Conservation (phyloP, 306 rosid genomes). For the Spatholobus suberectus region DNA sequence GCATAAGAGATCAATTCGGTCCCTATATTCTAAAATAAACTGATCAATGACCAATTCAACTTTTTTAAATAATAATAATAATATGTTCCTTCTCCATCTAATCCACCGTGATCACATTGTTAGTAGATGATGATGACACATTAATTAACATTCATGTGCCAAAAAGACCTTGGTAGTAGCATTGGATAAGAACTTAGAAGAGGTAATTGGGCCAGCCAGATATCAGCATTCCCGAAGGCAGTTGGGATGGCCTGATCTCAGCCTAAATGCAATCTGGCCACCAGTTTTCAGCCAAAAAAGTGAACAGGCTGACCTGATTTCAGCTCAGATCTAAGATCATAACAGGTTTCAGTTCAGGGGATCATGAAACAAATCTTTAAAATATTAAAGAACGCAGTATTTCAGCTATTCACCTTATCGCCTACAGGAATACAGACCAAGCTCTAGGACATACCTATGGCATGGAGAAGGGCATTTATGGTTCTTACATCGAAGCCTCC, state of each 20-base stretch:
- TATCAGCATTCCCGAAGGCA: background rate
- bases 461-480: slow-evolving; percentile 98
- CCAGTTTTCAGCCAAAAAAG: background rate
- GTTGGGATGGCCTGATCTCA: background rate
- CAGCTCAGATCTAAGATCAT: slow-evolving; percentile 13
- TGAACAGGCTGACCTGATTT: background rate
- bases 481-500: slow-evolving; percentile 88
- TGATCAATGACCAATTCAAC: background rate
- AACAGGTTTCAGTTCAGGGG: background rate
- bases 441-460: slow-evolving; percentile 70
- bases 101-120: slow-evolving; percentile 21
- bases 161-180: background rate
- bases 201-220: background rate
- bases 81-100: slow-evolving; percentile 11
- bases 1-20: slow-evolving; percentile 12
- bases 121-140: background rate
- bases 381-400: slow-evolving; percentile 11
- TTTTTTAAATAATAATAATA: background rate
- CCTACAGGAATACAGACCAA: slow-evolving; percentile 6
- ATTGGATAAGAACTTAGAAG: background rate
- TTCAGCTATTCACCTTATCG: background rate
- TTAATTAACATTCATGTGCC: background rate
- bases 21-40: slow-evolving; percentile 13
- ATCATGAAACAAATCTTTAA: slow-evolving; percentile 22
- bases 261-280: background rate